Percentiles rank a stretch among this genome's conserved stretches.
These are phyloP conservation scores for Talaromyces stipitatus DNA, from an alignment of 495 filamentous ascomycete species.

Conservation along the genomic window DNA sequence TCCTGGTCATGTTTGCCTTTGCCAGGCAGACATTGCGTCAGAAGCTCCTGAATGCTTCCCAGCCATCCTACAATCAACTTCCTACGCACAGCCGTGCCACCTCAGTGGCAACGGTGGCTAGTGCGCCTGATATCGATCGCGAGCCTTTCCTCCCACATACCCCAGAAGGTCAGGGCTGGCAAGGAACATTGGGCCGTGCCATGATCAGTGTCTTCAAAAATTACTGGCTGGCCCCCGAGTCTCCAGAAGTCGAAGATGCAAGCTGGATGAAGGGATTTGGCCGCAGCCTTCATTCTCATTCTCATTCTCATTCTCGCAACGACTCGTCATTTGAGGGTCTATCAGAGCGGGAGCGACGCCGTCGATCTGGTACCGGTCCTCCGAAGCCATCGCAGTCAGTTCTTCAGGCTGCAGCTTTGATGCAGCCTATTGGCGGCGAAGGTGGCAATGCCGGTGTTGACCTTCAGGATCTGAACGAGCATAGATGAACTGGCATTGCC, in stretches of 20 bases:
- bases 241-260: conserved; percentile 38
- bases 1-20: conserved; percentile 71
- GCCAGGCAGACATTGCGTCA: conserved; percentile 63
- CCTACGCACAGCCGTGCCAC: conserved; percentile 39
- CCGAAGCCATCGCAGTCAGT: conserved; percentile 38
- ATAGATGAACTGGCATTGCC: conserved; percentile 16
- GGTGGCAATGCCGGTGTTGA: conserved; percentile 29
- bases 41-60: conserved; percentile 41
- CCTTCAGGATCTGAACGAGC: conserved; percentile 33
- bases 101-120: conserved; percentile 30
- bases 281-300: conserved; percentile 43
- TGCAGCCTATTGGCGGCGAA: conserved; percentile 30
- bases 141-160: conserved; percentile 64
- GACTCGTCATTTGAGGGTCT: conserved; percentile 42
- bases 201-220: conserved; percentile 62
- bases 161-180: conserved; percentile 67
- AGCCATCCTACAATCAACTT: conserved; percentile 36
- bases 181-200: conserved; percentile 60
- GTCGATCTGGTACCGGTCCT: conserved; percentile 61
- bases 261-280: conserved; percentile 53
- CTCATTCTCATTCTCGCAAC: conserved; percentile 15
- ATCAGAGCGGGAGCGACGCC: conserved; percentile 57
- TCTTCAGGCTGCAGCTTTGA: conserved; percentile 27
- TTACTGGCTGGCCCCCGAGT: conserved; percentile 64
- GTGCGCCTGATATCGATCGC: conserved; percentile 43